Base-by-base conservation (phyloP, 2,329 filamentous ascomycete genomes). In the Aspergillus luchuensis region DNA sequence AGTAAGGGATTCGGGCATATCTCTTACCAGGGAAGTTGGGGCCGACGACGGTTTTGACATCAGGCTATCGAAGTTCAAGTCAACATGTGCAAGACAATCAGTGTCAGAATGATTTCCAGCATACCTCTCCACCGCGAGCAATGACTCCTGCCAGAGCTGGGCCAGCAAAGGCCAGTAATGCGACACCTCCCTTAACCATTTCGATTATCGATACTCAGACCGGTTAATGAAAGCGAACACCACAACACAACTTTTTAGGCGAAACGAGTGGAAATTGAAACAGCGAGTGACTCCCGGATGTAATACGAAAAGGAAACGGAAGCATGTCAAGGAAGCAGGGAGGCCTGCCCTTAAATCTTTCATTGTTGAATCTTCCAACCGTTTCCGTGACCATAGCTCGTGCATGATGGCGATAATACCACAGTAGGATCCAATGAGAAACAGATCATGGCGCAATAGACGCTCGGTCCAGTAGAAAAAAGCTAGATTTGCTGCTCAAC, bases 71-170 rank as follows among this genome's bases (percentile, higher is more conserved):
- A 33, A 33, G 7, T 36, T 36, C 33, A 36, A 55, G 50, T 58
- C 47, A 45, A 28, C 30, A 23, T 25, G 45, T 39, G 17, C 19
- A 43, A 23, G 19, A n/a, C 10, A 4, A 21, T n/a, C 11, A 17
- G n/a, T 23, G 15, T 11, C 8, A 48, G 8, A 10, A 15, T 17
- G 4, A 8, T 5, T 23, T 45, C 11, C 25, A 23, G 38, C 57
- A 48, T 59, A 60, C 60, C 43, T 38, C 53, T 53, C 53, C 55
- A 57, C 47, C 5, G 62, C 57, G 65, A 54, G 70, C 65, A 54
- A 74, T 69, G 50, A 76, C 68, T 65, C 73, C 74, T 52, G 73
- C 74, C 51, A 76, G 68, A 49, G 71, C 74, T 43, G 74, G 74
- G 66, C 69, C 69, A 59, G 73, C 70, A 62, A 77, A 66, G 56